Percentiles rank a stretch among this genome's conserved stretches.
These are phyloP conservation scores for Xylaria sp. DNA, from an alignment of 2,329 filamentous ascomycete species.

Conservation along the genomic window DNA sequence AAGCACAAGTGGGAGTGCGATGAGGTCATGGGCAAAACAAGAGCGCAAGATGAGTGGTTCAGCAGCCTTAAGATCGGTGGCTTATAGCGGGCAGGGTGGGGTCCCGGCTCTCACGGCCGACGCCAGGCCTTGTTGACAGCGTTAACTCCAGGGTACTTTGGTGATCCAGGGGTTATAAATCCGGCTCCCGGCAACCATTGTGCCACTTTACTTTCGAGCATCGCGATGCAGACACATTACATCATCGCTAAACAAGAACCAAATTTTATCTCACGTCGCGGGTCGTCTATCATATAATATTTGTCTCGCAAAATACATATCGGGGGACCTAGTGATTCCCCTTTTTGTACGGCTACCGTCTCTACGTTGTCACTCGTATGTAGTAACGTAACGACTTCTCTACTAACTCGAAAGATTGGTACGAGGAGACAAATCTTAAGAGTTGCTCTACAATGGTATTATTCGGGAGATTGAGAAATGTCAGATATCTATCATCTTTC, in stretches of 20 bases:
- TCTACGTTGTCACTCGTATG: not conserved
- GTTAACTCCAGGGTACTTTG: not conserved
- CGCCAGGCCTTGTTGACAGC: not conserved
- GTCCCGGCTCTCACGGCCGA: not conserved
- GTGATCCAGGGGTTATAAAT: not conserved
- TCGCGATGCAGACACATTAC: constrained; percentile 7
- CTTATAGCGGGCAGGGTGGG: constrained; percentile 21
- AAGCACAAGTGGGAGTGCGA: not conserved
- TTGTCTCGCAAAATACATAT: not conserved
- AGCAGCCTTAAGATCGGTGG: constrained; percentile 6
- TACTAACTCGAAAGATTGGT: not conserved
- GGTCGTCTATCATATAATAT: not conserved
- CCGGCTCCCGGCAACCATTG: not conserved
- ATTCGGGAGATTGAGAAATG: not conserved
- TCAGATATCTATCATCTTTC: not conserved
- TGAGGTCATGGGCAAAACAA: constrained; percentile 32
- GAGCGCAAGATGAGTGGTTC: constrained; percentile 22
- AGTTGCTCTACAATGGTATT: not conserved
- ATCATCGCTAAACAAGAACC: constrained; percentile 4
- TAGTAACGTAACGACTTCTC: not conserved
- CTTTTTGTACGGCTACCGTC: not conserved
- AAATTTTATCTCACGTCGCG: not conserved
- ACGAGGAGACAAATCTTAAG: not conserved
- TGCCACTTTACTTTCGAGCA: not conserved
- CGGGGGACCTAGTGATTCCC: not conserved